A percentile compares a stretch with the other conserved stretches of the same genome.
Evolutionary conservation across 2,329 filamentous ascomycete species (phyloP).

Genomic region (Zymoseptoria passerinii): DNA sequence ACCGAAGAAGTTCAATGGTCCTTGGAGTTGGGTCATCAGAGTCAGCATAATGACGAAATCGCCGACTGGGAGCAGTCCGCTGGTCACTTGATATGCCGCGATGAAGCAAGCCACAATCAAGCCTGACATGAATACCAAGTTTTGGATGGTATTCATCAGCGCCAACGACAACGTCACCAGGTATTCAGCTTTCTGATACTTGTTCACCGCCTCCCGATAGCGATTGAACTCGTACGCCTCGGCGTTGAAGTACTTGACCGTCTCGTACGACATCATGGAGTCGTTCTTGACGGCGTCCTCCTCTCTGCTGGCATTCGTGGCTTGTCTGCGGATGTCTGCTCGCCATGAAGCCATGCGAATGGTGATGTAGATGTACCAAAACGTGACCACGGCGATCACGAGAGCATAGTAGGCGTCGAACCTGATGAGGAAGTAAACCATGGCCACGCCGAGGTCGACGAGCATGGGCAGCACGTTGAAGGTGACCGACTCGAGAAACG

Average conservation of each 20-base stretch:
- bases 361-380: constrained; percentile 93
- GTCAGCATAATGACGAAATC: constrained; percentile 64
- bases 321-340: constrained; percentile 80
- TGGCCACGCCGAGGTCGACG: constrained; percentile 76
- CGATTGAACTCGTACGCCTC: constrained; percentile 51
- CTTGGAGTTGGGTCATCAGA: constrained; percentile 66
- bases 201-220: constrained; percentile 48
- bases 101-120: constrained; percentile 63
- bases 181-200: constrained; percentile 51
- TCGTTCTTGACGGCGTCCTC: constrained; percentile 98
- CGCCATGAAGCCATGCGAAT: constrained; percentile 92
- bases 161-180: constrained; percentile 50
- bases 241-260: constrained; percentile 58
- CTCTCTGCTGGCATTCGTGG: constrained; percentile 90
- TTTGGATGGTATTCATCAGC: constrained; percentile 54
- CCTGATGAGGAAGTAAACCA: constrained; percentile 66
- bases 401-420: constrained; percentile 89
- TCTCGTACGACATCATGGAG: constrained; percentile 96
- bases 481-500: constrained; percentile 90
- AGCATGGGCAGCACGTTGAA: constrained; percentile 95
- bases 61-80: constrained; percentile 52
- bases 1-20: constrained; percentile 68
- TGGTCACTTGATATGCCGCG: constrained; percentile 60
- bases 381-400: constrained; percentile 81
- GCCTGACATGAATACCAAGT: constrained; percentile 55